phyloP scores from a whole-genome alignment of 768 basidiomycete species.

The Lactarius akahatsu region DNA sequence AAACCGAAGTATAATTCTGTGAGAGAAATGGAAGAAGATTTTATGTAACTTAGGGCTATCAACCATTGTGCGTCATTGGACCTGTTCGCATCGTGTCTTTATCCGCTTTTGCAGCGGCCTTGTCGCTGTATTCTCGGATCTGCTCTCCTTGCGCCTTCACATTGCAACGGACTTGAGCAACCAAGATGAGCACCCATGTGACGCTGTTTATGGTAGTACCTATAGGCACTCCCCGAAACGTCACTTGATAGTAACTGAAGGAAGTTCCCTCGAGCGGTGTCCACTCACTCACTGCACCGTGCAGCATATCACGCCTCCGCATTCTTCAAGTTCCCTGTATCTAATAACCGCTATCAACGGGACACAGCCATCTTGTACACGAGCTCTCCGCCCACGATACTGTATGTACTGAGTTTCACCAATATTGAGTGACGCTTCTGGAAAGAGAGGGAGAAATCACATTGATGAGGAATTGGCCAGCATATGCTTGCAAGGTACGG shows the following conservation, averaged over 20 bases:
- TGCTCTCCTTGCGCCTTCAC: background rate
- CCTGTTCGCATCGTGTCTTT: background rate
- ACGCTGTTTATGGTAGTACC: background rate
- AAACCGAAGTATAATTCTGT: constrained; percentile 54
- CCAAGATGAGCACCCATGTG: background rate
- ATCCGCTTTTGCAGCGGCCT: background rate
- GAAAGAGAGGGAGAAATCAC: background rate
- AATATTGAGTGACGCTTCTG: background rate
- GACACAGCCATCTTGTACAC: background rate
- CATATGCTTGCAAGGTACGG: background rate
- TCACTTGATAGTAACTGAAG: background rate
- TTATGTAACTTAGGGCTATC: constrained; percentile 64
- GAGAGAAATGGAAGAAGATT: constrained; percentile 82
- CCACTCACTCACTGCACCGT: background rate
- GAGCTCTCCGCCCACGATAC: no score
- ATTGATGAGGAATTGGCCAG: background rate
- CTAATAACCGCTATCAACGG: background rate
- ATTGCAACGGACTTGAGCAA: background rate
- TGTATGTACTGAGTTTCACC: no score
- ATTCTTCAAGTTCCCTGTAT: no score
- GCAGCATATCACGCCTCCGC: no score
- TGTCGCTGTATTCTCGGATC: background rate
- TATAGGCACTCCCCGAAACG: background rate
- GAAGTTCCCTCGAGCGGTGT: background rate
- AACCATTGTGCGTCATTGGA: background rate